Conservation (phyloP, 495 filamentous ascomycete genomes). For the Filosporella fistucella region DNA sequence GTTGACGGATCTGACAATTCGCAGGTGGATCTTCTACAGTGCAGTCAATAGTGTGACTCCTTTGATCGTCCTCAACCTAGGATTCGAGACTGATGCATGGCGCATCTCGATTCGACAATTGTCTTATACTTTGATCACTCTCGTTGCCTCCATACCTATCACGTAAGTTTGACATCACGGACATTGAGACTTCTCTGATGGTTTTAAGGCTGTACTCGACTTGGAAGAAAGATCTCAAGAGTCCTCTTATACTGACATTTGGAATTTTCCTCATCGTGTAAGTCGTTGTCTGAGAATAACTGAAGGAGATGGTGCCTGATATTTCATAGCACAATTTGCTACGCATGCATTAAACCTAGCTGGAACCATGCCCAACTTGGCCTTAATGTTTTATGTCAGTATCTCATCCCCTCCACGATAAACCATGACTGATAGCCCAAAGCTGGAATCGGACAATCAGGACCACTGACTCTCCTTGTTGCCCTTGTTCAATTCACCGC, state of each 20-base stretch:
- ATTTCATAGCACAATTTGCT: slow-evolving; percentile 35
- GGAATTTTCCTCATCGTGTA: slow-evolving; percentile 40
- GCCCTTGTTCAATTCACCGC: slow-evolving; percentile 50
- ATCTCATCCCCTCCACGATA: background rate
- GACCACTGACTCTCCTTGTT: slow-evolving; percentile 32
- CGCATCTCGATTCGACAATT: slow-evolving; percentile 45
- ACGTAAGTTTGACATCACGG: slow-evolving; percentile 22
- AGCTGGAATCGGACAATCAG: slow-evolving; percentile 40
- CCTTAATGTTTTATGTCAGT: slow-evolving; percentile 36
- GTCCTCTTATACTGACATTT: slow-evolving; percentile 43
- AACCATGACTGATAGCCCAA: slow-evolving; percentile 1
- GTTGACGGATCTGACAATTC: background rate
- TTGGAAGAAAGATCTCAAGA: slow-evolving; percentile 43
- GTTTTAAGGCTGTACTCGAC: slow-evolving; percentile 35
- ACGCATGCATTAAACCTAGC: slow-evolving; percentile 39
- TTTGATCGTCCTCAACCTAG: slow-evolving; percentile 47
- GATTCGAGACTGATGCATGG: slow-evolving; percentile 42
- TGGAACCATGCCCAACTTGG: slow-evolving; percentile 43
- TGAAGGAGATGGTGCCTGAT: slow-evolving; percentile 9
- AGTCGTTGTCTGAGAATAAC: slow-evolving; percentile 13
- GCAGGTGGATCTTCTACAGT: slow-evolving; percentile 50
- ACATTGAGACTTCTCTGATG: background rate
- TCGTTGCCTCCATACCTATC: slow-evolving; percentile 35
- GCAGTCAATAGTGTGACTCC: slow-evolving; percentile 51
- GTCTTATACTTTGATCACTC: slow-evolving; percentile 30